Evolutionary conservation across 345 rosid species (phyloP), one percentile per base, ranked within the genome.

Genomic region (Bruguiera parviflora): DNA sequence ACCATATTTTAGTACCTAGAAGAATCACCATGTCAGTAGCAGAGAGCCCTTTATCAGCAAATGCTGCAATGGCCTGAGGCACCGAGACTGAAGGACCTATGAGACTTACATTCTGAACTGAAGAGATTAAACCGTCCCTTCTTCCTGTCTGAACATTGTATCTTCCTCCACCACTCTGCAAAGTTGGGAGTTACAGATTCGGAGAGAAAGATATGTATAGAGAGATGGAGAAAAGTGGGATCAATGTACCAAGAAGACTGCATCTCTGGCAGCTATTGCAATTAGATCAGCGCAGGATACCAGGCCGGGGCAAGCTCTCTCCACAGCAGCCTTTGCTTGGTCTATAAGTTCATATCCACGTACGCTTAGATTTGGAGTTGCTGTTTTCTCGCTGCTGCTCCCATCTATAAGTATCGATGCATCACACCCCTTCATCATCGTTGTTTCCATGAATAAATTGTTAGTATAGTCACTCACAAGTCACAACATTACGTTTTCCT

Each of bases 281-380:
- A 85, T 82, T 72, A 82, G 75, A 56, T 85, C 88, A 59, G 90
- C 85, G 61, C 92, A 88, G 56, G 86, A 84, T 31, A 84, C 90
- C 9, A 79, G 43, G 9, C 78, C 79, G 0, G 66, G 67, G 65
- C 88, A 84, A 29, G 67, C 46, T 19, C 5, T 43, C 33, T 88
- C 90, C 2, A 86, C 72, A 27, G 66, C 87, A 25, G 33, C 71
- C 69, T 85, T 88, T 18, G 80, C 77, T 6, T 68, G 68, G 64
- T 83, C 90, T 35, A 85, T 84, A 24, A 84, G 27, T 8, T 84
- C 82, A 62, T 79, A 83, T 28, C 90, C 90, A 57, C 83, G 61
- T 18, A 85, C 74, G 24, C 84, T 81, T 29, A 72, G 79, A 75
- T 84, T 84, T 19, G 89, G 83, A 16, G 65, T 0, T 5, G 86